Conservation (phyloP, 306 rosid genomes). For the Vicia sativa region DNA sequence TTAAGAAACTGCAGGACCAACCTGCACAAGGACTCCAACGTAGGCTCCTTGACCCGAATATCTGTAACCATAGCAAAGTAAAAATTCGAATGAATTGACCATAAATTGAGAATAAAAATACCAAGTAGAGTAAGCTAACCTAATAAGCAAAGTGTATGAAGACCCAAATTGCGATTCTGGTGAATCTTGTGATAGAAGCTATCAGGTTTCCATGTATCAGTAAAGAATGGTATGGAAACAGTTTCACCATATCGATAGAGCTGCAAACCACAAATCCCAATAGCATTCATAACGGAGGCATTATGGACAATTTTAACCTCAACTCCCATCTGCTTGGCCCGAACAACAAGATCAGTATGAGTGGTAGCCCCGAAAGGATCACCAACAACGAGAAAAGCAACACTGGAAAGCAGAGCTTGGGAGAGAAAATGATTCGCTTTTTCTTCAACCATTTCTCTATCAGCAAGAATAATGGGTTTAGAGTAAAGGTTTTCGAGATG, state of each 20-base stretch:
- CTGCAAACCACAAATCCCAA: constrained; percentile 88
- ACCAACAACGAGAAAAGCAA: constrained; percentile 58
- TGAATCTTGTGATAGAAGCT: constrained; percentile 89
- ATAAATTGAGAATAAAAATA: not conserved
- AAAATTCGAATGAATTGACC: not conserved
- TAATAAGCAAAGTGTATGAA: constrained; percentile 65
- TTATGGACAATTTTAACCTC: constrained; percentile 76
- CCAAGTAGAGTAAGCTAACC: constrained; percentile 46
- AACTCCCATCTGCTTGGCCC: constrained; percentile 78
- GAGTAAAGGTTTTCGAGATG: constrained; percentile 75
- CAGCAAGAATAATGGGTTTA: constrained; percentile 69
- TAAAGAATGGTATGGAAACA: constrained; percentile 80
- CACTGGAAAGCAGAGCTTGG: constrained; percentile 41
- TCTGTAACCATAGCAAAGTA: constrained; percentile 50
- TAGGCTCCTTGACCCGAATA: constrained; percentile 93
- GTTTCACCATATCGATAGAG: constrained; percentile 89
- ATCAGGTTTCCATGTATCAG: constrained; percentile 86
- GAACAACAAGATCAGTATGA: constrained; percentile 79
- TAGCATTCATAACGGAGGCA: constrained; percentile 88
- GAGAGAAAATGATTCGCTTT: constrained; percentile 50
- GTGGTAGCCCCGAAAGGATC: constrained; percentile 78
- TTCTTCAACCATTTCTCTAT: constrained; percentile 94
- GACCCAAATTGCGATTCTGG: constrained; percentile 57
- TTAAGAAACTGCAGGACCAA: constrained; percentile 35
- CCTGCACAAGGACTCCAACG: constrained; percentile 86